phyloP scores from a whole-genome alignment of 352 stramenopile species.

The Phytopythium montanum region DNA sequence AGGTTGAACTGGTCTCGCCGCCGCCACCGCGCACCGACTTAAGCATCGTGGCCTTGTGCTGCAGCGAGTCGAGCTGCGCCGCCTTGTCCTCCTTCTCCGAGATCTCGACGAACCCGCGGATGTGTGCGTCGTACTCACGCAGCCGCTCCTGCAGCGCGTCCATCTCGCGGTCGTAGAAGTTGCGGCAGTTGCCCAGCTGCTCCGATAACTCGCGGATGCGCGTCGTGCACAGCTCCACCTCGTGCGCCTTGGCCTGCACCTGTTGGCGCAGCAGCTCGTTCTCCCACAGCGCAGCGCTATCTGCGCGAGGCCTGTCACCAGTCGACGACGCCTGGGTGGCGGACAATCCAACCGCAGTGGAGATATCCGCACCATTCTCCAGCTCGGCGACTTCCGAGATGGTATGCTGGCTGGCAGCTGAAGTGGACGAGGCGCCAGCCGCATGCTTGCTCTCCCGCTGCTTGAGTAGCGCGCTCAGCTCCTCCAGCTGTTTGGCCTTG shows the following conservation, averaged over 20 bases:
- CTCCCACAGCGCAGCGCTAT: constrained; percentile 22
- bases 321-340: background rate
- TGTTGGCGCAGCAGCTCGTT: constrained; percentile 61
- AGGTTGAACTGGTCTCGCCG: constrained; percentile 2
- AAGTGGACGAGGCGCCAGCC: background rate
- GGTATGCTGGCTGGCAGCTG: background rate
- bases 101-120: constrained; percentile 41
- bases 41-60: constrained; percentile 52
- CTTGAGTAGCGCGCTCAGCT: constrained; percentile 37
- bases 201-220: constrained; percentile 43
- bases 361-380: constrained; percentile 1
- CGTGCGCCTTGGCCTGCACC: constrained; percentile 38
- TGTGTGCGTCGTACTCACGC: constrained; percentile 42
- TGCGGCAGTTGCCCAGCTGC: constrained; percentile 44
- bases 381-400: constrained; percentile 15
- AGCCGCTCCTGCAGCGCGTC: constrained; percentile 38
- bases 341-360: background rate
- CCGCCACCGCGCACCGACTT: constrained; percentile 56
- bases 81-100: constrained; percentile 38
- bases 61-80: constrained; percentile 40
- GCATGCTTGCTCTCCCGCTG: constrained; percentile 10
- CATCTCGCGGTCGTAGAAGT: constrained; percentile 54
- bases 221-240: constrained; percentile 36
- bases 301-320: constrained; percentile 11
- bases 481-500: constrained; percentile 44